phyloP scores from a whole-genome alignment of 139 green algal species.

The Micractinium sp. region DNA sequence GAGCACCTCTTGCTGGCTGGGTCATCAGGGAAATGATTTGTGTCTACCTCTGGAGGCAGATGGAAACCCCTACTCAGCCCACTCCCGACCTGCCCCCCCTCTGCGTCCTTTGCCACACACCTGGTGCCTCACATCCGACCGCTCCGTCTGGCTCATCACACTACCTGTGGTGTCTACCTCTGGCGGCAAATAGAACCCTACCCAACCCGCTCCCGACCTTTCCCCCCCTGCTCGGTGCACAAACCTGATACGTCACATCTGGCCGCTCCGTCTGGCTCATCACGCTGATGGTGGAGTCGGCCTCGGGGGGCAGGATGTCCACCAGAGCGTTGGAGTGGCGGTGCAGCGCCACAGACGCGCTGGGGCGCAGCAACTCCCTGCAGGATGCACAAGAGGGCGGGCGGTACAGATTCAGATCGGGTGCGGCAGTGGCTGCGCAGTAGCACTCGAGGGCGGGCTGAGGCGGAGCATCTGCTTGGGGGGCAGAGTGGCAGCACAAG shows the following conservation, averaged over 20 bases:
- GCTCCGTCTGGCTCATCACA: slow-evolving; percentile 90
- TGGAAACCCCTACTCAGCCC: no score
- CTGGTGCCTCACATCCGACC: slow-evolving; percentile 72
- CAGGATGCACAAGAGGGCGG: neutral
- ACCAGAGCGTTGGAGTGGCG: slow-evolving; percentile 98
- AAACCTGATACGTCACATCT: slow-evolving; percentile 92
- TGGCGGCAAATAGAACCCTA: slow-evolving; percentile 74
- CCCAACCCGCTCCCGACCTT: neutral
- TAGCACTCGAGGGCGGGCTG: no score
- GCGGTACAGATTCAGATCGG: no score
- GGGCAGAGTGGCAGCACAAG: neutral
- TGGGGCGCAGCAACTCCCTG: slow-evolving; percentile 96
- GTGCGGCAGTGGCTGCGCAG: neutral
- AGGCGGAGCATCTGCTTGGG: neutral
- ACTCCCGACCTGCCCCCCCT: no score
- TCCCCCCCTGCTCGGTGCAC: neutral
- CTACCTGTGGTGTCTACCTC: slow-evolving; percentile 98
- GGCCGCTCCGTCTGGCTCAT: slow-evolving; percentile 91
- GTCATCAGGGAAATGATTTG: no score
- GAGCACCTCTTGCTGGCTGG: no score
- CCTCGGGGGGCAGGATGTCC: slow-evolving; percentile 98
- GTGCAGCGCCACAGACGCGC: slow-evolving; percentile 94
- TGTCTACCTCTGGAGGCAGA: no score
- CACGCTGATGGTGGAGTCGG: slow-evolving; percentile 96
- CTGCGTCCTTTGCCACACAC: no score